Conservation (phyloP, 1,139 yeast genomes). For the Yamadazyma siamensis region DNA sequence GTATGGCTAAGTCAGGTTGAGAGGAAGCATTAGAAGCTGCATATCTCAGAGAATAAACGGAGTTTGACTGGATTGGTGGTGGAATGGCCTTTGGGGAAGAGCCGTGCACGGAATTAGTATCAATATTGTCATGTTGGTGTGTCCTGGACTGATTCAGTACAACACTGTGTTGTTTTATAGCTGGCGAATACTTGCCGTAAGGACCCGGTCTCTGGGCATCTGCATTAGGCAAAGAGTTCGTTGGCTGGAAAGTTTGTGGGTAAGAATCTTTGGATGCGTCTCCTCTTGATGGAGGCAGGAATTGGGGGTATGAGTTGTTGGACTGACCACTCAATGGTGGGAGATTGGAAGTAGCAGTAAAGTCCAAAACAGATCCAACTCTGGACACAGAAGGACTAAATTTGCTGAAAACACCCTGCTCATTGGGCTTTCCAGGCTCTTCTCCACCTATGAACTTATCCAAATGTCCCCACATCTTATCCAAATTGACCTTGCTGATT, state of each 20-base stretch:
- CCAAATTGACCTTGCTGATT: conserved; percentile 73
- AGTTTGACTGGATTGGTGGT: conserved; percentile 1
- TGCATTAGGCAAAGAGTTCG: not conserved
- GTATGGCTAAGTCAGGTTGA: conserved; percentile 5
- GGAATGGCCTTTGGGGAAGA: conserved; percentile 5
- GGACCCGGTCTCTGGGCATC: not conserved
- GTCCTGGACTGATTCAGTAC: conserved; percentile 7
- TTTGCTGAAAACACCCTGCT: conserved; percentile 65
- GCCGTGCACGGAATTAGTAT: conserved; percentile 9
- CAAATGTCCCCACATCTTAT: conserved; percentile 82
- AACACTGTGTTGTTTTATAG: conserved; percentile 2
- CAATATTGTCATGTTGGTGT: conserved; percentile 9
- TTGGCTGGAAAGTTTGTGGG: conserved; percentile 1
- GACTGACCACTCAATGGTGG: conserved; percentile 1
- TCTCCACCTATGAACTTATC: conserved; percentile 94
- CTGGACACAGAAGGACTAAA: conserved; percentile 65
- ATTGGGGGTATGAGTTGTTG: conserved; percentile 5
- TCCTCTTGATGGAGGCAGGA: conserved; percentile 8
- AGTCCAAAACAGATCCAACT: conserved; percentile 47
- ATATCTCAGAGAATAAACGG: conserved; percentile 19
- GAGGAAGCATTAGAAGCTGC: conserved; percentile 28
- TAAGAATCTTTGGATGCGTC: conserved; percentile 2
- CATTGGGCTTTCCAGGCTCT: conserved; percentile 39
- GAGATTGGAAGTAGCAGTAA: conserved; percentile 18
- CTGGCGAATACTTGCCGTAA: conserved; percentile 5